phyloP scores from a whole-genome alignment of 2,329 filamentous ascomycete genomes.

The Daldinia eschscholtzii region DNA sequence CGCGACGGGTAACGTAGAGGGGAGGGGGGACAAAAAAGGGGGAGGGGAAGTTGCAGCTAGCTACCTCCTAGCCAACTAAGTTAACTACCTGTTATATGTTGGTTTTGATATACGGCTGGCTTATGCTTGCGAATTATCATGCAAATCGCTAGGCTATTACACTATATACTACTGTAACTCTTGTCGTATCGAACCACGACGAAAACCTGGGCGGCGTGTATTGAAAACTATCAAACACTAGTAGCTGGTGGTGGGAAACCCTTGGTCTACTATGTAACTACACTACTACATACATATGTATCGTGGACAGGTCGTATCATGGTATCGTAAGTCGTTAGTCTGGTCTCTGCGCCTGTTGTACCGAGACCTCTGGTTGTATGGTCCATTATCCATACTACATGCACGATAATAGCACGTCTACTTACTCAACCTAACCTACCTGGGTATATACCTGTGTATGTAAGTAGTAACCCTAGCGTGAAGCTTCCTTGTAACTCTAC shows the following conservation, averaged over 20 bases:
- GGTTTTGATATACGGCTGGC: slow-evolving; percentile 21
- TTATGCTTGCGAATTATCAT: not conserved
- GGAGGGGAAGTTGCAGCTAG: not conserved
- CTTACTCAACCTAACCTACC: not conserved
- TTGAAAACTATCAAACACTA: not conserved
- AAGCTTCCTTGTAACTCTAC: slow-evolving; percentile 21
- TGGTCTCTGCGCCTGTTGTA: slow-evolving; percentile 24
- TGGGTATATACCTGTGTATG: not conserved
- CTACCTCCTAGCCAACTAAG: too few species aligned
- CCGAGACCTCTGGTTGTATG: slow-evolving; percentile 26
- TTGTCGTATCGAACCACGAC: slow-evolving; percentile 24
- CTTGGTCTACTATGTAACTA: not conserved
- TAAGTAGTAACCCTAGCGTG: slow-evolving; percentile 1
- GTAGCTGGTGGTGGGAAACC: too few species aligned
- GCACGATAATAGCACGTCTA: slow-evolving; percentile 11
- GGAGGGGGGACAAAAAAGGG: slow-evolving; percentile 3
- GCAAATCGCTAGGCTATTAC: not conserved
- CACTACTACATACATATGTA: slow-evolving; percentile 9
- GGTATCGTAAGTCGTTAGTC: not conserved
- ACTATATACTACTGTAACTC: not conserved
- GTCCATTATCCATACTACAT: slow-evolving; percentile 32
- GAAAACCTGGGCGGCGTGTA: slow-evolving; percentile 8
- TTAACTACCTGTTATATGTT: slow-evolving; percentile 17
- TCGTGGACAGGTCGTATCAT: slow-evolving; percentile 25
- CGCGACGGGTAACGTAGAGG: slow-evolving; percentile 12